Conservation (phyloP, 306 rosid genomes). For the Acmispon strigosus region DNA sequence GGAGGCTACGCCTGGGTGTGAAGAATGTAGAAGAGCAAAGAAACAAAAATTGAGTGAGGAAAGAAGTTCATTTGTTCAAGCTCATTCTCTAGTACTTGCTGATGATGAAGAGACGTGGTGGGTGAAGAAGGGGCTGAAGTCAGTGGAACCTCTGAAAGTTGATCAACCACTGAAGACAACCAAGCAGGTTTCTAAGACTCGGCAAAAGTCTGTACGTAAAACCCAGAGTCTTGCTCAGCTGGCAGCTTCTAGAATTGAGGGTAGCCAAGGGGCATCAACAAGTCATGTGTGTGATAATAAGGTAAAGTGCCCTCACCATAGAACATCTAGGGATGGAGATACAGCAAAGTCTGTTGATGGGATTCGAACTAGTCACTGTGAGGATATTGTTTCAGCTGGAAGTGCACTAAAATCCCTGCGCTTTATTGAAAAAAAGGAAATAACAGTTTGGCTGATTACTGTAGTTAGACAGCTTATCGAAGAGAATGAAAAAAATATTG, state of each 20-base stretch:
- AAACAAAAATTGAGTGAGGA: slow-evolving; percentile 74
- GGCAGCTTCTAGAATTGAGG: slow-evolving; percentile 81
- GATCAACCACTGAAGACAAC: slow-evolving; percentile 58
- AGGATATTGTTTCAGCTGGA: slow-evolving; percentile 64
- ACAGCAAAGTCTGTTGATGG: slow-evolving; percentile 42
- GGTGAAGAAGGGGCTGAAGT: slow-evolving; percentile 71
- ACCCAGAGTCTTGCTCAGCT: slow-evolving; percentile 87
- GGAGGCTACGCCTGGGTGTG: slow-evolving; percentile 89
- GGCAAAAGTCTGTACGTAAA: slow-evolving; percentile 69
- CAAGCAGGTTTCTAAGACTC: slow-evolving; percentile 68
- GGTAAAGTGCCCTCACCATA: slow-evolving; percentile 86
- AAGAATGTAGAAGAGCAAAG: slow-evolving; percentile 84
- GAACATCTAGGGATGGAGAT: slow-evolving; percentile 62
- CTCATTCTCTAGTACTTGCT: slow-evolving; percentile 43
- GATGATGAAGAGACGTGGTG: slow-evolving; percentile 91
- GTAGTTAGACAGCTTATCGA: slow-evolving; percentile 58
- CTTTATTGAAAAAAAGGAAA: slow-evolving; percentile 61
- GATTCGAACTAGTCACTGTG: slow-evolving; percentile 31
- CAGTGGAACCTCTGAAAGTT: slow-evolving; percentile 55
- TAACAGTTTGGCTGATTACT: slow-evolving; percentile 65
- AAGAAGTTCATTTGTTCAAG: slow-evolving; percentile 52
- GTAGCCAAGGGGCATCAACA: slow-evolving; percentile 98
- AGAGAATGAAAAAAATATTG: slow-evolving; percentile 57
- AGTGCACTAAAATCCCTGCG: slow-evolving; percentile 58
- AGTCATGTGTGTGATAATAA: slow-evolving; percentile 85